phyloP scores from a whole-genome alignment of 139 green algal genomes.

The Zygnema cylindricum region DNA sequence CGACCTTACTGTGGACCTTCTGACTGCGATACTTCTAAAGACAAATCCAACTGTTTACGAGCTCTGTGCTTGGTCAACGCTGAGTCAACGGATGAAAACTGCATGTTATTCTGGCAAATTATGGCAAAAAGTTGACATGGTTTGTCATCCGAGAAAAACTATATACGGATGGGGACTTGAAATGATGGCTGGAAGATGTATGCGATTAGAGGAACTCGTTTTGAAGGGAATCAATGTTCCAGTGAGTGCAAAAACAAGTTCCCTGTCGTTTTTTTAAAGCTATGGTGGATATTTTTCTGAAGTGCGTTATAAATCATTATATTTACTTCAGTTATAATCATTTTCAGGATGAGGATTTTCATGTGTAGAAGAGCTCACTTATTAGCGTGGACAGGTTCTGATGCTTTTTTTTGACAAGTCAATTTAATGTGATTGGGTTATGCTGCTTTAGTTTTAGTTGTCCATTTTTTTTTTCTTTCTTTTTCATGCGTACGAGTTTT shows the following conservation, averaged over 20 bases:
- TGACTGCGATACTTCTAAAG: background rate
- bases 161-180: slow-evolving; percentile 31
- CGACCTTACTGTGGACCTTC: background rate
- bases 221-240: slow-evolving; percentile 11
- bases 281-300: background rate
- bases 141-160: slow-evolving; percentile 8
- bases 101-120: slow-evolving; percentile 26
- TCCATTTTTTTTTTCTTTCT: background rate
- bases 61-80: background rate
- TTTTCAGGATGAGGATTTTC: background rate
- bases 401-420: background rate
- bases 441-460: background rate
- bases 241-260: slow-evolving; percentile 2
- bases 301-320: background rate
- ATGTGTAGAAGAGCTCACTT: too few species aligned
- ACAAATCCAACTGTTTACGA: slow-evolving; percentile 12
- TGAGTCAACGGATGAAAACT: slow-evolving; percentile 17
- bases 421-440: background rate
- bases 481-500: background rate
- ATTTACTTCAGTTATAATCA: background rate
- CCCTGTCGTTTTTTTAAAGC: background rate
- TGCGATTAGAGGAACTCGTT: background rate
- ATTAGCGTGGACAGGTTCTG: too few species aligned
- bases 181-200: slow-evolving; percentile 21
- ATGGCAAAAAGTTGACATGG: background rate